A percentile compares a stretch with the other conserved stretches of the same genome.
These are phyloP conservation scores for Fusarium agapanthi DNA, from an alignment of 2,329 filamentous ascomycete species.

Conservation along the genomic window DNA sequence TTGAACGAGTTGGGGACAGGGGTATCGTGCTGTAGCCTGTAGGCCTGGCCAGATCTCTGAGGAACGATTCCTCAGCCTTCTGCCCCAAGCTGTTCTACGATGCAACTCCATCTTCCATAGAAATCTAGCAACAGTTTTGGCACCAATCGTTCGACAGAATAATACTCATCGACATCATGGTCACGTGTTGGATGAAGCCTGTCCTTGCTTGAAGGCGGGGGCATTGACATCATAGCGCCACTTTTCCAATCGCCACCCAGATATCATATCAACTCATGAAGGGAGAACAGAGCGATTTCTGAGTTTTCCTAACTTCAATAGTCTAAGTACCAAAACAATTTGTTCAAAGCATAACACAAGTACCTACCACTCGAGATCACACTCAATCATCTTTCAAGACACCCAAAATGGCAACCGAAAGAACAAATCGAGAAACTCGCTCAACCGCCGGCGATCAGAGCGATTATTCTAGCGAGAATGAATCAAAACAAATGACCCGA, in stretches of 20 bases:
- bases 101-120: not conserved
- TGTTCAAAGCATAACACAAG: not conserved
- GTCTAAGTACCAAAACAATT: fast-evolving
- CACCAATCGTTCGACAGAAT: not conserved
- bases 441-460: not conserved
- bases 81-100: not conserved
- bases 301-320: not conserved
- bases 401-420: not conserved
- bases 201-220: not conserved
- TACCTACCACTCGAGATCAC: fast-evolving
- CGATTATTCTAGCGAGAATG: not conserved
- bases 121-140: not conserved
- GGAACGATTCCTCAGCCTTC: not conserved
- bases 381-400: fast-evolving
- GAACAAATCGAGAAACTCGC: not conserved
- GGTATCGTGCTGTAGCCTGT: no score
- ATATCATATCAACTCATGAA: not conserved
- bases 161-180: not conserved
- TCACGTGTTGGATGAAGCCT: not conserved
- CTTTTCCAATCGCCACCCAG: not conserved
- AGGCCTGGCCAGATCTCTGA: not conserved
- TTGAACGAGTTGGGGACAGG: not conserved
- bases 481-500: not conserved
- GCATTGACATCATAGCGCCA: not conserved
- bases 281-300: not conserved